Evolutionary conservation across 2,329 filamentous ascomycete genomes (phyloP).

Genomic region (Hortaea werneckii): DNA sequence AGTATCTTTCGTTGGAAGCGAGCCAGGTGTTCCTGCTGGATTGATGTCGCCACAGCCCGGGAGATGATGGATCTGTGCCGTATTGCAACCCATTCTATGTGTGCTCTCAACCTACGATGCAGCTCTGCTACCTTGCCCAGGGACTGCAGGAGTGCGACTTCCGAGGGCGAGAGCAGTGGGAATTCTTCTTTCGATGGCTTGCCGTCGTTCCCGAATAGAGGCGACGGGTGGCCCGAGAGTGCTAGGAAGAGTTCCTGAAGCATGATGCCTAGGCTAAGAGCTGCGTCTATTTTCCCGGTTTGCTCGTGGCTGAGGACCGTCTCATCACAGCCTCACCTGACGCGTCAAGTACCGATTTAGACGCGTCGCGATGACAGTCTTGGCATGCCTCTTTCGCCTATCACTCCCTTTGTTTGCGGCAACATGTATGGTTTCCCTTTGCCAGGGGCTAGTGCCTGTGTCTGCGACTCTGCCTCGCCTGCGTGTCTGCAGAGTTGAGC

Average conservation of each 20-base stretch:
- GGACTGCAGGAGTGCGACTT: conserved; percentile 68
- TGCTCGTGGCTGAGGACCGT: not conserved
- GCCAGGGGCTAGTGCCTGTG: no score
- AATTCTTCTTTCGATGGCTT: conserved; percentile 26
- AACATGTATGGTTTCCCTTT: no score
- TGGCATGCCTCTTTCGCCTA: no score
- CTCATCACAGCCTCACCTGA: not conserved
- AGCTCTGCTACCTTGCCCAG: conserved; percentile 68
- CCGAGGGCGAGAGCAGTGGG: conserved; percentile 59
- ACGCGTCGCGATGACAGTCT: not conserved
- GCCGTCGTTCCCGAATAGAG: conserved; percentile 55
- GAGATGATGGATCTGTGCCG: conserved; percentile 73
- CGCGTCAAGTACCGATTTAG: not conserved
- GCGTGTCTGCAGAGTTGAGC: no score
- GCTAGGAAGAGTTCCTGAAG: conserved; percentile 97
- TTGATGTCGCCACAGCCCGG: conserved; percentile 72
- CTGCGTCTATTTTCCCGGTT: not conserved
- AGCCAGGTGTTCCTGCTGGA: conserved; percentile 63
- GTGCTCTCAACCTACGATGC: conserved; percentile 60
- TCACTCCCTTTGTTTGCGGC: no score
- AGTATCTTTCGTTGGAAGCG: conserved; percentile 76
- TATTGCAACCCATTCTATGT: conserved; percentile 56
- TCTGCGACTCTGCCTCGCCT: no score
- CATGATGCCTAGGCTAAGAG: conserved; percentile 44
- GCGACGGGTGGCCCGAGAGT: conserved; percentile 85